Base-by-base conservation (phyloP, 2,329 filamentous ascomycete genomes). In the Immersiporthe knoxdaviesiana region DNA sequence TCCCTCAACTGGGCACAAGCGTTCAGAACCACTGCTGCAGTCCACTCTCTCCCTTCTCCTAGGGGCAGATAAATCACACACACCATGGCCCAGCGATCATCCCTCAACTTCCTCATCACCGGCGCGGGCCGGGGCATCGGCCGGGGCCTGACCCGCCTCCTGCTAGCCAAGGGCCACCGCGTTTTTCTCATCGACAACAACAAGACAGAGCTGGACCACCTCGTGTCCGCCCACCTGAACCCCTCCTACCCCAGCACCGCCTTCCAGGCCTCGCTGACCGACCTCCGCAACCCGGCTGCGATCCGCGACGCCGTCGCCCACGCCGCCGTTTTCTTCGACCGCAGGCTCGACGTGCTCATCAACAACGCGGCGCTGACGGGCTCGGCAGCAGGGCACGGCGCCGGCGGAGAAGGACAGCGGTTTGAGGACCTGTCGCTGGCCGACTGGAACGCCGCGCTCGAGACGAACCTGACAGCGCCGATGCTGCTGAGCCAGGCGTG, bases 71-170 rank as follows among this genome's bases (percentile, higher is more conserved):
- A 8, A 2, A 50, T 7, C 14, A 8, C 35, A 27, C 10, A 24
- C 44, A 59, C 6, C 12, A 58, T 66, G 52, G 7, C 37, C 27
- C 64, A 47, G 12, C 54, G 39, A 44, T 10, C 52, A n/a, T 59
- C 69, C 8, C 69, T 71, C n/a, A 60, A 69, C 35, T 66, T 71
- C 70, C 83, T 92, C 72, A 83, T 92, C 78, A 92, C 90, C 27
- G 90, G 87, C 58, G 81, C 86, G 64, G 88, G 88, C 67, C 88
- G 89, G 47, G 90, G 90, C 69, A 92, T 92, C 74, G 90, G 90
- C 39, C 81, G 84, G 64, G 88, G 88, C 67, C 90, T 90, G 64
- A 89, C 89, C 72, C 83, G 69, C 52, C 76, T 78, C 1, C 78
- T 83, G 7, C 76, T 83, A 32, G 70, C 73, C 47, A 74, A 74